Conservation (phyloP, 2,329 filamentous ascomycete genomes). For the Ophiognomonia clavigignenti-juglandacearum region DNA sequence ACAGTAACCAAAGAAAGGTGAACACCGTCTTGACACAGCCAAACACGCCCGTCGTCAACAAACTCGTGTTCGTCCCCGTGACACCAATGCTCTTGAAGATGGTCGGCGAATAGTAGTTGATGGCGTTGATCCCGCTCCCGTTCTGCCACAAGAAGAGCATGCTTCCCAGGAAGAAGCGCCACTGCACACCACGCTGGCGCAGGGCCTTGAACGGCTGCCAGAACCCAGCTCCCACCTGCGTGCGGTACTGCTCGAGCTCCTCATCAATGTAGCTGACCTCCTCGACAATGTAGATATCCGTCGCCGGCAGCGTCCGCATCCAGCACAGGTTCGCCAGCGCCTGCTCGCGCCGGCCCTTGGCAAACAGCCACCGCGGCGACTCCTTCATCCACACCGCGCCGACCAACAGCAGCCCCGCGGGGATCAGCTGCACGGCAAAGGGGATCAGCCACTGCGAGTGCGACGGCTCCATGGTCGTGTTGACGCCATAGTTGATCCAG, state of each 20-base stretch:
- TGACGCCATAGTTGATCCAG: slow-evolving; percentile 63
- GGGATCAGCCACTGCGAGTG: slow-evolving; percentile 60
- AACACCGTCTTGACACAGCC: slow-evolving; percentile 69
- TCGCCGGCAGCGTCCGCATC: slow-evolving; percentile 54
- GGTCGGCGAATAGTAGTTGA: slow-evolving; percentile 70
- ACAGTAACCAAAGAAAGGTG: slow-evolving; percentile 65
- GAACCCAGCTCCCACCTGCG: slow-evolving; percentile 64
- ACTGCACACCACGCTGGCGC: slow-evolving; percentile 54
- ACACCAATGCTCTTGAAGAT: slow-evolving; percentile 56
- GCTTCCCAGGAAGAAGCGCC: slow-evolving; percentile 68
- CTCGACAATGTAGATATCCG: slow-evolving; percentile 65
- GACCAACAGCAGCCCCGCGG: slow-evolving; percentile 56
- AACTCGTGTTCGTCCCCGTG: slow-evolving; percentile 37
- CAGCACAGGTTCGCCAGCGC: slow-evolving; percentile 56
- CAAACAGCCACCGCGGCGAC: slow-evolving; percentile 66
- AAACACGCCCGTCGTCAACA: slow-evolving; percentile 67
- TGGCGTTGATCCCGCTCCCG: slow-evolving; percentile 69
- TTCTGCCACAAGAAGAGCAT: slow-evolving; percentile 80
- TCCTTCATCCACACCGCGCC: slow-evolving; percentile 58
- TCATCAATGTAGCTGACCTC: slow-evolving; percentile 67
- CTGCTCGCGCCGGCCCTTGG: slow-evolving; percentile 54
- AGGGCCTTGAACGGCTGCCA: slow-evolving; percentile 65
- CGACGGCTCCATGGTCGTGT: slow-evolving; percentile 40
- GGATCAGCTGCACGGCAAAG: slow-evolving; percentile 63
- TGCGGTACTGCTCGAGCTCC: slow-evolving; percentile 60